Conservation (phyloP, 1,284 basidiomycete species). For the Trametes sp. region DNA sequence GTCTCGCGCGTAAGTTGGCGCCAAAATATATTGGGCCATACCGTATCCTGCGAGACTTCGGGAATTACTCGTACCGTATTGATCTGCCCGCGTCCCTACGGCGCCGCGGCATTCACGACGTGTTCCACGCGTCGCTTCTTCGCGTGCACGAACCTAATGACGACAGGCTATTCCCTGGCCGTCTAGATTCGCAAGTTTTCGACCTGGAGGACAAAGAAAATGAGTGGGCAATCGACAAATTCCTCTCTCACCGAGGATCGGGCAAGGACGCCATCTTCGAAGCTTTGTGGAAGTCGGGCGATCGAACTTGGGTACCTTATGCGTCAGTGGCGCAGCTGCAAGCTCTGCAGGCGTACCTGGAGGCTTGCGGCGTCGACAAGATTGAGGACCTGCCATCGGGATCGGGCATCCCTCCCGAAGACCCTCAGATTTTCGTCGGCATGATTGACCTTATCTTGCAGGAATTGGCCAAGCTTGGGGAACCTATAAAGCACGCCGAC, state of each 20-base stretch:
- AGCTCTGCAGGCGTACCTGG: not conserved
- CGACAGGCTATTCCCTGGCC: not conserved
- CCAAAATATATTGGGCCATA: not conserved
- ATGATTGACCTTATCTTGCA: not conserved
- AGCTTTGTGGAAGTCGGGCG: not conserved
- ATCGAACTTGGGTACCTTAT: slow-evolving; percentile 3
- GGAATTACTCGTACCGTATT: not conserved
- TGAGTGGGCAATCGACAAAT: slow-evolving; percentile 2
- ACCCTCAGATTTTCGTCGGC: not conserved
- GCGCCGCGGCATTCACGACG: not conserved
- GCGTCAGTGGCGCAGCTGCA: not conserved
- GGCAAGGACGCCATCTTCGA: not conserved
- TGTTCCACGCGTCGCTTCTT: not conserved
- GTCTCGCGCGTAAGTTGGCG: not conserved
- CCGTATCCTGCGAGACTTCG: not conserved
- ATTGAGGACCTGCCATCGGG: not conserved
- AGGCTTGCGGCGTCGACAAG: not conserved
- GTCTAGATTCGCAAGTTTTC: not conserved
- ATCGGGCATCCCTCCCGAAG: not conserved
- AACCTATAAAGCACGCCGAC: not conserved
- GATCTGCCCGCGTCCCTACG: not conserved
- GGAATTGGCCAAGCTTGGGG: not conserved
- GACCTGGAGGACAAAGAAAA: not conserved
- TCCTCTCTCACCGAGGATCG: not conserved
- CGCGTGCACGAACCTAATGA: not conserved